phyloP scores from a whole-genome alignment of 352 stramenopile species.

The Peronospora destructor region DNA sequence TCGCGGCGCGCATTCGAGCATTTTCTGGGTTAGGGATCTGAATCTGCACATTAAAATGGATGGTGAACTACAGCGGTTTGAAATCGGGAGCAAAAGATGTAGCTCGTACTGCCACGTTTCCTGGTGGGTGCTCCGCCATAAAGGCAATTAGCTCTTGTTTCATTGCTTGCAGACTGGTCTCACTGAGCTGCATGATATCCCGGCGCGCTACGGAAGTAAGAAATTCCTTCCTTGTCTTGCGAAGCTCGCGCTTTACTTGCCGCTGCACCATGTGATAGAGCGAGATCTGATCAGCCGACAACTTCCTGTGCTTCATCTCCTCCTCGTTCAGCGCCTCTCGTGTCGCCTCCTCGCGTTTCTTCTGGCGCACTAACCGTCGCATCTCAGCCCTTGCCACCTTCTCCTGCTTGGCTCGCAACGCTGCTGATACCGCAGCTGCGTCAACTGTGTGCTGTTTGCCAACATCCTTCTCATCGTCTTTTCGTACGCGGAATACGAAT shows the following conservation, averaged over 20 bases:
- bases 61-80: constrained; percentile 1
- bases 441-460: constrained; percentile 28
- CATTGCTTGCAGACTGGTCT: constrained; percentile 57
- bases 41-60: constrained; percentile 15
- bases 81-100: neutral
- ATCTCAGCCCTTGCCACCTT: constrained; percentile 38
- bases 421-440: constrained; percentile 35
- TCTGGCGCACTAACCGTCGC: constrained; percentile 34
- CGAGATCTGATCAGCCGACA: constrained; percentile 46
- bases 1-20: constrained; percentile 38
- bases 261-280: constrained; percentile 55
- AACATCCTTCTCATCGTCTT: constrained; percentile 27
- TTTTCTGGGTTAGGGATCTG: constrained; percentile 60
- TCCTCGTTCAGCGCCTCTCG: constrained; percentile 36
- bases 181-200: constrained; percentile 65
- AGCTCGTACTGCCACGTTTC: constrained; percentile 36
- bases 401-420: constrained; percentile 44
- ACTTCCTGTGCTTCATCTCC: constrained; percentile 31
- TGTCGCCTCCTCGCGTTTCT: constrained; percentile 42
- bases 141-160: constrained; percentile 59
- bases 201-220: constrained; percentile 41
- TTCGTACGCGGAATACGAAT: constrained; percentile 55
- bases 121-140: constrained; percentile 41
- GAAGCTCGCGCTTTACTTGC: constrained; percentile 55
- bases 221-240: constrained; percentile 65